Percentiles rank a stretch among this genome's conserved stretches.
Evolutionary conservation across 768 basidiomycete species (phyloP).

Genomic region (Kondoa subrosea): DNA sequence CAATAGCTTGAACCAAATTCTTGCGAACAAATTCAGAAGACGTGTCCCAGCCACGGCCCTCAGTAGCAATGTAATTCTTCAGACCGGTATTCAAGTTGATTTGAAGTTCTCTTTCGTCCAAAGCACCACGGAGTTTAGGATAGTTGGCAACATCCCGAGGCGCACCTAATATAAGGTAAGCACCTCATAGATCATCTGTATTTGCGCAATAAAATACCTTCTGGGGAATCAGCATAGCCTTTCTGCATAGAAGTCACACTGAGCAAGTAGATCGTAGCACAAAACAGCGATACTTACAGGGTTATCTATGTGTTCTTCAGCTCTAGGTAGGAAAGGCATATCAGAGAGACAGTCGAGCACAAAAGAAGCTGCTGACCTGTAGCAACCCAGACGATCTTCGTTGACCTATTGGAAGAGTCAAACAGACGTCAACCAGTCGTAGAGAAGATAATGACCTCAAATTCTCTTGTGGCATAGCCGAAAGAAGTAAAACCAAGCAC

Average conservation of each 20-base stretch:
- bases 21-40: neutral
- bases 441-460: too few species aligned
- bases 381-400: slow-evolving; percentile 4
- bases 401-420: too few species aligned
- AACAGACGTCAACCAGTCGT: too few species aligned
- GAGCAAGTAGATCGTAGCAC: neutral
- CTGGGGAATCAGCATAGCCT: neutral
- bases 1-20: neutral
- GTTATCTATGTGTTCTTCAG: neutral
- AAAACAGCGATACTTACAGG: neutral
- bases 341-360: too few species aligned
- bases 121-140: slow-evolving; percentile 57
- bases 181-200: too few species aligned
- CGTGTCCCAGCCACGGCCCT: slow-evolving; percentile 1
- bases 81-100: neutral
- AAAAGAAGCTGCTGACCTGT: too few species aligned
- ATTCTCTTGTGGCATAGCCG: slow-evolving; percentile 4
- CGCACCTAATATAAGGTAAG: too few species aligned
- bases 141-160: slow-evolving; percentile 52
- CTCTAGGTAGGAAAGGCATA: too few species aligned
- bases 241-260: too few species aligned
- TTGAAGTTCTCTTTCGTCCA: slow-evolving; percentile 51
- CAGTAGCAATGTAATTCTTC: slow-evolving; percentile 5
- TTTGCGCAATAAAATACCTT: slow-evolving; percentile 27
- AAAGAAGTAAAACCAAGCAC: slow-evolving; percentile 2